phyloP scores from a whole-genome alignment of 148 eudicot species.

The Nepenthes gracilis region DNA sequence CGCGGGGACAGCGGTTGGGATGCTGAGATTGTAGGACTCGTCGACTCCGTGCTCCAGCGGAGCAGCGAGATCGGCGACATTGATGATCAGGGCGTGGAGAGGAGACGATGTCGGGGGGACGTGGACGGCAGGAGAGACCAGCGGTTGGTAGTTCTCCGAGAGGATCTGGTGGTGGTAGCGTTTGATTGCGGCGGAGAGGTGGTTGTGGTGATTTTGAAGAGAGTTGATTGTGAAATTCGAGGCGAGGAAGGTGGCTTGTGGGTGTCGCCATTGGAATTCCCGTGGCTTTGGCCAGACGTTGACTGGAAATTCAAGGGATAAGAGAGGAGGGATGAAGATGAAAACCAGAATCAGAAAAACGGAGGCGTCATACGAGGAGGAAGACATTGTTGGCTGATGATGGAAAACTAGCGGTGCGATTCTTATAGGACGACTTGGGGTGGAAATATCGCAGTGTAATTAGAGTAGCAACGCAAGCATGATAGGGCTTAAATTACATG shows the following conservation, averaged over 20 bases:
- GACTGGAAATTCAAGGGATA: conserved; percentile 23
- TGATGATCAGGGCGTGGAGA: conserved; percentile 23
- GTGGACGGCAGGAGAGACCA: conserved; percentile 17
- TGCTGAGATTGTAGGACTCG: conserved; percentile 64
- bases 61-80: conserved; percentile 22
- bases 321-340: conserved; percentile 4
- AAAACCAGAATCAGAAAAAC: not conserved
- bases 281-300: conserved; percentile 74
- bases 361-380: conserved; percentile 2
- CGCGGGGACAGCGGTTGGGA: conserved; percentile 29
- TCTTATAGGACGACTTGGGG: too few relatives aligned
- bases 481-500: too few relatives aligned
- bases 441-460: too few relatives aligned
- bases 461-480: too few relatives aligned
- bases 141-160: conserved; percentile 37
- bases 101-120: conserved; percentile 4
- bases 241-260: conserved; percentile 33
- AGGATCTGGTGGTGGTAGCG: conserved; percentile 38
- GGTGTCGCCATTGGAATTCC: conserved; percentile 37
- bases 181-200: conserved; percentile 43
- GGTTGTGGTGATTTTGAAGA: conserved; percentile 15
- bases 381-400: too few relatives aligned
- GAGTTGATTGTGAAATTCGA: conserved; percentile 36
- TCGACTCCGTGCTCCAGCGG: conserved; percentile 47
- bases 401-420: too few relatives aligned